A percentile compares a stretch with the other conserved stretches of the same genome.
Evolutionary conservation across 2,329 filamentous ascomycete genomes (phyloP).

Genomic region (Lachnellula willkommii): DNA sequence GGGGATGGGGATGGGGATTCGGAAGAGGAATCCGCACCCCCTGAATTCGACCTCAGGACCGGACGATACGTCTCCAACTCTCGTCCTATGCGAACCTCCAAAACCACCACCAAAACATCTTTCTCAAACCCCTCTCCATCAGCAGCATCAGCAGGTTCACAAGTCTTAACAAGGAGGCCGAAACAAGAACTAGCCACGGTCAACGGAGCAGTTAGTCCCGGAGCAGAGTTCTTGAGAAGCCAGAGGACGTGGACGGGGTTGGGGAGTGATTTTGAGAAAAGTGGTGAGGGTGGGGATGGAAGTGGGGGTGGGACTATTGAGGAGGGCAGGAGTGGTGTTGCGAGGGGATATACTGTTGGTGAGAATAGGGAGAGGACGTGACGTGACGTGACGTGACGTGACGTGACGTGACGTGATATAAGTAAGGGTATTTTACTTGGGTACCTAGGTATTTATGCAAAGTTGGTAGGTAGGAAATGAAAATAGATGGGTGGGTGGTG

Average conservation of each 20-base stretch:
- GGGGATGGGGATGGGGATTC: slow-evolving; percentile 31
- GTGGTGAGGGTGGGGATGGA: slow-evolving; percentile 52
- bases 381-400: not conserved
- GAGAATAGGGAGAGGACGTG: slow-evolving; percentile 37
- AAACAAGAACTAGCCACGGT: slow-evolving; percentile 73
- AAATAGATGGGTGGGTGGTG: no score
- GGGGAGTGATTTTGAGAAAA: slow-evolving; percentile 73
- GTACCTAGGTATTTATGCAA: no score
- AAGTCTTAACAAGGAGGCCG: slow-evolving; percentile 51
- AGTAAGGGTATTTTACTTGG: no score
- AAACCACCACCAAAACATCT: not conserved
- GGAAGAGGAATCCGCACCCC: slow-evolving; percentile 70
- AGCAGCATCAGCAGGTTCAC: slow-evolving; percentile 20
- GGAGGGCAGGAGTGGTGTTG: slow-evolving; percentile 81
- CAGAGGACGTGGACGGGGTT: slow-evolving; percentile 87
- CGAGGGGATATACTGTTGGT: slow-evolving; percentile 79
- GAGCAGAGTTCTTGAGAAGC: slow-evolving; percentile 77
- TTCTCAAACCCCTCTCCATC: slow-evolving; percentile 20
- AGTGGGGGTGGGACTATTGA: slow-evolving; percentile 62
- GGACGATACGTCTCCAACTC: slow-evolving; percentile 76
- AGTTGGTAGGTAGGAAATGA: no score
- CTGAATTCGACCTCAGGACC: slow-evolving; percentile 88
- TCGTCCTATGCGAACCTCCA: slow-evolving; percentile 57
- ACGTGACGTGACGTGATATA: no score
- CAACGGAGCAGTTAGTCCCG: slow-evolving; percentile 83